Base-by-base conservation (phyloP, 1,284 basidiomycete genomes). In the Trametes versicolor region DNA sequence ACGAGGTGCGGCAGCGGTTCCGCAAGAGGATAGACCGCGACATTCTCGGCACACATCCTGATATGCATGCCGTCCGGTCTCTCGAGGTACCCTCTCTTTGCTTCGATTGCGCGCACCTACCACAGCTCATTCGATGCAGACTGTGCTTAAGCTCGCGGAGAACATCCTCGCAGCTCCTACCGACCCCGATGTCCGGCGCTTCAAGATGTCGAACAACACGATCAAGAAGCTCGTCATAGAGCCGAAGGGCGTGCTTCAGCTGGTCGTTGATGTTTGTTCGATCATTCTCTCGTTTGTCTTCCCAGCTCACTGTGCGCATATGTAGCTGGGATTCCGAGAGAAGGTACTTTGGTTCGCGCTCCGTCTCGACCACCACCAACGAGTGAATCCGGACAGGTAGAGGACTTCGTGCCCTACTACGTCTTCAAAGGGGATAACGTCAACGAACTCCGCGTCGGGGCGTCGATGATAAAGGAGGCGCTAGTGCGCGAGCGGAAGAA, bases 191-290 rank as follows among this genome's bases (percentile, higher is more conserved):
- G 93, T 81, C 68, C 84, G 83, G 57, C 80, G 82, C 66, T 91
- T 94, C 82, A 93, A 91, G 75, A 80, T 84, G 6, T 91, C 88
- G 19, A 94, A 94, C 70, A 74, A 72, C 37, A 77, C 78, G 17
- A 89, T 92, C 77, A 87, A 87, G 76, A 78, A 81, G 21, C 78
- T 84, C 60, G 72, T 92, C 39, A 75, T 85, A n/a, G 74, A 81
- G 25, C 83, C 85, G 0, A 91, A 88, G 72, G 92, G 92, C 6
- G 82, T 89, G 0, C 76, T 94, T 37, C 90, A 94, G 73, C 92
- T 90, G 77, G 89, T 89, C 2, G 81, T 91, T 53, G 89, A 25
- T 45, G 55, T 68, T 48, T 70, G 57, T 65, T 50, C 10, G 12
- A 15, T 10, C 4, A 2, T 10, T 6, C 37, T 19, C 12, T 19